phyloP scores from a whole-genome alignment of 164 flowering plant genomes.

The Warburgia ugandensis region DNA sequence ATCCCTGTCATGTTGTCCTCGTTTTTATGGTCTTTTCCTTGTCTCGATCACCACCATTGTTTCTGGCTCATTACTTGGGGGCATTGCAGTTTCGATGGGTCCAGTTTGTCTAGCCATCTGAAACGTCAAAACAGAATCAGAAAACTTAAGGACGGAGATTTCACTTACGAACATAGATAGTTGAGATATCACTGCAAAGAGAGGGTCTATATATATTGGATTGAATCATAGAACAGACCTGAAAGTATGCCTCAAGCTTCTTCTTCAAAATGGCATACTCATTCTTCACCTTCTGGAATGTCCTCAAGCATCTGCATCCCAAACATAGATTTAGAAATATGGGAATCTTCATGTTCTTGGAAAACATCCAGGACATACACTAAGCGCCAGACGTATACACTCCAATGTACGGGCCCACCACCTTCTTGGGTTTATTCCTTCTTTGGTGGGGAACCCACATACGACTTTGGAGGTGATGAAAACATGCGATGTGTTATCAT shows the following conservation, averaged over 20 bases:
- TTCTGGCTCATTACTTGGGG: not conserved
- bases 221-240: not conserved
- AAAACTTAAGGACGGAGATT: no score
- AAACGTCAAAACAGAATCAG: not conserved
- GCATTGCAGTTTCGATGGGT: slow-evolving; percentile 5
- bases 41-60: not conserved
- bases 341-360: no score
- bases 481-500: not conserved
- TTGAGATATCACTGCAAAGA: not conserved
- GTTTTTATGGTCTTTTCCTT: no score
- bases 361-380: not conserved
- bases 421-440: not conserved
- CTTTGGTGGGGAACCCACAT: not conserved
- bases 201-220: not conserved
- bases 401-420: not conserved
- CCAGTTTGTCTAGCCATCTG: slow-evolving; percentile 11
- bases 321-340: not conserved
- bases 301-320: slow-evolving; percentile 7
- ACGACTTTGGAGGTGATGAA: not conserved
- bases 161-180: not conserved
- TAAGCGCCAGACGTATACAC: not conserved
- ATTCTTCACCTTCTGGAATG: slow-evolving; percentile 5
- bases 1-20: no score
- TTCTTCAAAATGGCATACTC: slow-evolving; percentile 9
- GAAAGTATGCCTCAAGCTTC: slow-evolving; percentile 8